Evolutionary conservation across 139 green algal genomes (phyloP).

Genomic region (Haematococcus lacustris): DNA sequence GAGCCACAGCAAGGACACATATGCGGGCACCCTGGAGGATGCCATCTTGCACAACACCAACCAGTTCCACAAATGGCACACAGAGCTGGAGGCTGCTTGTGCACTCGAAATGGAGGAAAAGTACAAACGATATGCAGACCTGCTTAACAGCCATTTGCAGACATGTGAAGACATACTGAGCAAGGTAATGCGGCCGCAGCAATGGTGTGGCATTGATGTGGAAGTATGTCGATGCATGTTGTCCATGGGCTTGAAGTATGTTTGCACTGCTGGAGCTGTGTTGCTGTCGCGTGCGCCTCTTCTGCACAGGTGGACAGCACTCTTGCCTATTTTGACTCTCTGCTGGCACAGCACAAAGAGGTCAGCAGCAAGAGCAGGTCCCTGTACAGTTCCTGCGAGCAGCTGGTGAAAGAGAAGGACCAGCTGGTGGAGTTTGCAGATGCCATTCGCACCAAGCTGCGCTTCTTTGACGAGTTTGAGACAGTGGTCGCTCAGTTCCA

Average conservation of each 20-base stretch:
- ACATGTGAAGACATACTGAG: conserved; percentile 55
- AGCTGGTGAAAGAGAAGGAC: conserved; percentile 61
- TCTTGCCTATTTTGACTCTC: conserved; percentile 51
- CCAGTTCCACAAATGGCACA: conserved; percentile 87
- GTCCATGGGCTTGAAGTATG: too few relatives aligned
- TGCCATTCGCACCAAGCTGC: conserved; percentile 55
- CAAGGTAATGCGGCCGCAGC: conserved; percentile 28
- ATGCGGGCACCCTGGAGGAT: conserved; percentile 55
- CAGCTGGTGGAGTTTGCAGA: conserved; percentile 62
- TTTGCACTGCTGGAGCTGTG: too few relatives aligned
- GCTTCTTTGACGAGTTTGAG: conserved; percentile 95
- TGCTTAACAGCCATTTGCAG: conserved; percentile 55
- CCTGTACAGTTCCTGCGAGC: conserved; percentile 58
- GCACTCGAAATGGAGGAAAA: conserved; percentile 77
- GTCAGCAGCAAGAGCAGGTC: conserved; percentile 43
- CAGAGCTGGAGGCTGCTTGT: conserved; percentile 74
- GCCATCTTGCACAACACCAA: conserved; percentile 67
- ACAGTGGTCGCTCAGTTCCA: conserved; percentile 36
- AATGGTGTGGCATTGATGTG: conserved; percentile 6
- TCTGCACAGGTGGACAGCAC: conserved; percentile 52
- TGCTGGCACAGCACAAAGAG: conserved; percentile 57
- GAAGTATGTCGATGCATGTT: too few relatives aligned
- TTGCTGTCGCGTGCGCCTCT: too few relatives aligned
- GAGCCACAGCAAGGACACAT: conserved; percentile 18
- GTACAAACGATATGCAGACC: conserved; percentile 67